Evolutionary conservation across 2,329 filamentous ascomycete genomes (phyloP).

Genomic region (Monascus ruber): DNA sequence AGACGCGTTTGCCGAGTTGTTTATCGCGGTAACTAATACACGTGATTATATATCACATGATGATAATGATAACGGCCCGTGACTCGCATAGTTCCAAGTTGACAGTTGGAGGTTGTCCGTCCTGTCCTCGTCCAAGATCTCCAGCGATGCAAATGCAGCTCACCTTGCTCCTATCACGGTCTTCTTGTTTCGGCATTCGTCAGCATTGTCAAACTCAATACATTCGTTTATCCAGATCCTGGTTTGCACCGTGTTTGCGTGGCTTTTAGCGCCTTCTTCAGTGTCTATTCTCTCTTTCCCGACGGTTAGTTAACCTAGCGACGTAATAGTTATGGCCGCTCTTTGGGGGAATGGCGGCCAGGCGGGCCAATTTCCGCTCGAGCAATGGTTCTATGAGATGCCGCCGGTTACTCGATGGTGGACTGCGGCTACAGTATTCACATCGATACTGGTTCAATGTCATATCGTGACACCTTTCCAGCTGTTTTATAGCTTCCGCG

Average conservation of each 20-base stretch:
- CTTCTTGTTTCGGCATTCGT: too few species aligned
- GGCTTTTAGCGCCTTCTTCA: too few species aligned
- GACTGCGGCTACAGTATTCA: conserved; percentile 84
- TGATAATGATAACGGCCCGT: background rate
- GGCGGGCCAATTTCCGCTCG: conserved; percentile 61
- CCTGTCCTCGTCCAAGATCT: too few species aligned
- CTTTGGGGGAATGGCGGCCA: conserved; percentile 35
- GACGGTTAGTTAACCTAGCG: too few species aligned
- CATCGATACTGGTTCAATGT: conserved; percentile 83
- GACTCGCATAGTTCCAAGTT: too few species aligned
- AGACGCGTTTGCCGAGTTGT: conserved; percentile 10
- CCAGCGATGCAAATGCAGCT: too few species aligned
- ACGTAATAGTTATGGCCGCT: conserved; percentile 25
- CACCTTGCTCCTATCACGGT: too few species aligned
- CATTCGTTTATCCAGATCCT: too few species aligned
- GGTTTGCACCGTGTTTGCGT: too few species aligned
- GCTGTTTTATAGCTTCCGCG: conserved; percentile 89
- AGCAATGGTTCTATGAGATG: conserved; percentile 99
- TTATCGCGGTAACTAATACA: background rate
- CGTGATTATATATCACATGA: conserved; percentile 3
- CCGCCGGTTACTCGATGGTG: conserved; percentile 92
- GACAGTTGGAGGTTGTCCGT: too few species aligned
- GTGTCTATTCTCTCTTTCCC: too few species aligned
- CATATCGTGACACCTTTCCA: conserved; percentile 87
- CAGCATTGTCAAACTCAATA: too few species aligned